Percentiles rank a stretch among this genome's conserved stretches.
phyloP scores from a whole-genome alignment of 2,329 filamentous ascomycete genomes.

The Lizonia empirigonia region DNA sequence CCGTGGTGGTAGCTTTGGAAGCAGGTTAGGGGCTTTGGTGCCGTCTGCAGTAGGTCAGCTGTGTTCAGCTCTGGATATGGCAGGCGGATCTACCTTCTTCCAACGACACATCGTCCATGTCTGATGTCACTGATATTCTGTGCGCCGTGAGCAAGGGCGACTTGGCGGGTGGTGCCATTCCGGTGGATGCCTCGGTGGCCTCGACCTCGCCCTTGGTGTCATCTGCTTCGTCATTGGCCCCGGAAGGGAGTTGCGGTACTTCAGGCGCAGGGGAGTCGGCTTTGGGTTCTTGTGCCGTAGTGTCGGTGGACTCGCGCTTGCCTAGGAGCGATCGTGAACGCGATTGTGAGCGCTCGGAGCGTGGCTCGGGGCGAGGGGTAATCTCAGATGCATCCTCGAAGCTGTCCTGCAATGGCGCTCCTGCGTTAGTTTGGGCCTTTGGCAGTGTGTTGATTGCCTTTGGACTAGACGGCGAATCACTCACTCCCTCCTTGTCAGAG shows the following conservation, averaged over 20 bases:
- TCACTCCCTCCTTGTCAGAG: constrained; percentile 40
- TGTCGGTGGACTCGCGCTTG: constrained; percentile 35
- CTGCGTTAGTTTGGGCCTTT: constrained; percentile 17
- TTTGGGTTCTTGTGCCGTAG: constrained; percentile 6
- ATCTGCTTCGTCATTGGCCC: constrained; percentile 18
- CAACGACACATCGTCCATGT: constrained; percentile 70
- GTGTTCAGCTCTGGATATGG: constrained; percentile 17
- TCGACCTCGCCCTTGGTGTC: constrained; percentile 15
- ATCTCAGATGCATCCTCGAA: constrained; percentile 83
- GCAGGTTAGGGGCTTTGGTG: constrained; percentile 29
- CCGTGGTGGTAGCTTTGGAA: constrained; percentile 63
- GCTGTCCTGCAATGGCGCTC: constrained; percentile 61
- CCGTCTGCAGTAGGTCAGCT: constrained; percentile 36
- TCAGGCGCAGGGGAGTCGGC: constrained; percentile 7
- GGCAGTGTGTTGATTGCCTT: not conserved
- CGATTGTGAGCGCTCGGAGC: constrained; percentile 44
- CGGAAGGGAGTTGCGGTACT: constrained; percentile 16
- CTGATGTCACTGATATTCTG: constrained; percentile 61
- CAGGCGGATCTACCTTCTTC: constrained; percentile 56
- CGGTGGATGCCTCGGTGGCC: constrained; percentile 26
- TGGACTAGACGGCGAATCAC: not conserved
- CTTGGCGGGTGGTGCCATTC: constrained; percentile 47
- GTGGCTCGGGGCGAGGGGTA: constrained; percentile 48
- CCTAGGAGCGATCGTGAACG: constrained; percentile 61
- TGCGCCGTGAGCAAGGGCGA: constrained; percentile 60